Evolutionary conservation across 106 monocot species (phyloP), one percentile per base, ranked within the genome.

Genomic region (Allium sativum): DNA sequence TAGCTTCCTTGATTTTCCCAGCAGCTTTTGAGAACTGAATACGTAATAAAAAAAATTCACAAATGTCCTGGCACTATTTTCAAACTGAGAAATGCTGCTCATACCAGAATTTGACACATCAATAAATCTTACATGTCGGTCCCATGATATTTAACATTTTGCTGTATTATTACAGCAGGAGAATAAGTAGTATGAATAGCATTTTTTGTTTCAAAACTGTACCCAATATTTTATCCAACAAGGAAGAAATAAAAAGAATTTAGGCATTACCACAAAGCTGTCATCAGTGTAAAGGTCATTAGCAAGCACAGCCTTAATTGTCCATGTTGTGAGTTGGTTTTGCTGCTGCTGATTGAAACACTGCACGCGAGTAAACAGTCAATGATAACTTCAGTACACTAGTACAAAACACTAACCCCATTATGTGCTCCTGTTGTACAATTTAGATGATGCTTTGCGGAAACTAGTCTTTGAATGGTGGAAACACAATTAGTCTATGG

Each of bases 231-330:
- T 12, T 18, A 42, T 42, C 53, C 21, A 8, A 16, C 48, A 21
- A 21, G 62, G 46, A 8, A 21, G n/a, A n/a, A n/a, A n/a, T n/a
- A n/a, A 31, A 31, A 31, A 2, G 46, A 18, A 60, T 12, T 12
- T 2, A 64, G 52, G 7, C 57, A 80, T 47, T 84, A 90, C 94
- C 86, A 90, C 90, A 84, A 95, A 95, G 70, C 95, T 95, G 61
- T 95, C 90, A 71, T 90, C 90, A 55, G 95, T 95, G 45, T 82
- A 82, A 8, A 95, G 78, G 67, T 95, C 90, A 79, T 95, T 95
- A 64, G 86, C 90, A 40, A 90, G 56, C 64, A 95, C 75, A 9
- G 90, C 90, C 65, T 68, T 90, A 56, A 89, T 61, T 43, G 56
- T 82, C 95, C 95, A 95, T 62, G 80, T 82, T 66, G 76, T 65